A percentile compares a stretch with the other conserved stretches of the same genome.
Evolutionary conservation across 2,329 filamentous ascomycete species (phyloP).

Genomic region (Calonectria henricotiae): DNA sequence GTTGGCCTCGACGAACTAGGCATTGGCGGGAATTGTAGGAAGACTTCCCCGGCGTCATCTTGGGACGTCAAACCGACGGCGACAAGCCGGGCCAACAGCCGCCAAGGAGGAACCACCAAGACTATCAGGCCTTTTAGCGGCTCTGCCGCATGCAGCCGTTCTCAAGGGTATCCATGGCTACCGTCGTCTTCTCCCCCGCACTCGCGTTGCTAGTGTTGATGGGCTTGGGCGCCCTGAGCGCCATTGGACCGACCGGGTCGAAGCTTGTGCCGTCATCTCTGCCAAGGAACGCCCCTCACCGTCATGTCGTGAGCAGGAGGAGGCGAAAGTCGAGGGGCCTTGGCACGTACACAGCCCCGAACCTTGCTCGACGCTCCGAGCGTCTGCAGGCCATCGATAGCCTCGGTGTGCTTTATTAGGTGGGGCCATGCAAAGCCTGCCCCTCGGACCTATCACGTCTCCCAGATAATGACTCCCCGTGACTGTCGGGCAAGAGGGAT

Average conservation of each 20-base stretch:
- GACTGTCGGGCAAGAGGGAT: conserved; percentile 46
- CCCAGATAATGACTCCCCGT: conserved; percentile 30
- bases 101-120: conserved; percentile 30
- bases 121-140: conserved; percentile 49
- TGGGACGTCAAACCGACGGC: conserved; percentile 24
- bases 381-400: conserved; percentile 40
- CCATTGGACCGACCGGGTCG: conserved; percentile 43
- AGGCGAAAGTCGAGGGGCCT: conserved; percentile 35
- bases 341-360: conserved; percentile 49
- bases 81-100: conserved; percentile 34
- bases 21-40: conserved; percentile 30
- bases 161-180: conserved; percentile 40
- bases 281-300: conserved; percentile 42
- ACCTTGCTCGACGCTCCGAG: conserved; percentile 30
- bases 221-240: conserved; percentile 20
- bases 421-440: conserved; percentile 44
- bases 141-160: conserved; percentile 38
- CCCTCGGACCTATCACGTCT: conserved; percentile 47
- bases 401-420: conserved; percentile 40
- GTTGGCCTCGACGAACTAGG: conserved; percentile 4
- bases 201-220: conserved; percentile 44
- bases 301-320: conserved; percentile 41
- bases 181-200: conserved; percentile 47
- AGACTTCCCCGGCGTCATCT: conserved; percentile 14
- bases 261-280: conserved; percentile 32